Conservation (phyloP, 495 filamentous ascomycete genomes). For the Lasiosphaeris hirsuta region DNA sequence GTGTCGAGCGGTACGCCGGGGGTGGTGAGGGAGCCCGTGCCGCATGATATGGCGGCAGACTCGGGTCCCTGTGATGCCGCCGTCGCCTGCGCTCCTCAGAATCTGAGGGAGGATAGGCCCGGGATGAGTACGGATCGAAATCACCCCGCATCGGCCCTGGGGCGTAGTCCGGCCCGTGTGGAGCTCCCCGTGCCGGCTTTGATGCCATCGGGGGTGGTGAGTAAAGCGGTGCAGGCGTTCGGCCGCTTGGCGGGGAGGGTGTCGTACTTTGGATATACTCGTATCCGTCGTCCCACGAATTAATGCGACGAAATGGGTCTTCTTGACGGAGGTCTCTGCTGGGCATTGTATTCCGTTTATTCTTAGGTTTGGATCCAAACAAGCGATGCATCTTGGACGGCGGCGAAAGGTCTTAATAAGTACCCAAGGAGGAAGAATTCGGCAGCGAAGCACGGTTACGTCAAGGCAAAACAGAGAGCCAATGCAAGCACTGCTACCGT, state of each 20-base stretch:
- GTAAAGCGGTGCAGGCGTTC: slow-evolving; percentile 1
- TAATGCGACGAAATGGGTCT: slow-evolving; percentile 22
- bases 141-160: not conserved
- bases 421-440: not conserved
- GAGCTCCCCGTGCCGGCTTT: not conserved
- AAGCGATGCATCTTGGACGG: not conserved
- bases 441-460: not conserved
- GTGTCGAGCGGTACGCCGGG: slow-evolving; percentile 1
- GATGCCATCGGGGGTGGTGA: slow-evolving; percentile 5
- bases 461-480: not conserved
- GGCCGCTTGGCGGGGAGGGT: not conserved
- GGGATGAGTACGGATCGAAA: not conserved
- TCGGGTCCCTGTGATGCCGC: not conserved
- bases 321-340: slow-evolving; percentile 5
- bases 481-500: not conserved
- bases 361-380: not conserved
- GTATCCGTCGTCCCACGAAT: slow-evolving; percentile 28
- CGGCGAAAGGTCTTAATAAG: not conserved
- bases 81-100: not conserved
- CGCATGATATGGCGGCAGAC: not conserved
- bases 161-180: slow-evolving; percentile 4
- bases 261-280: slow-evolving; percentile 15
- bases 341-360: slow-evolving; percentile 6
- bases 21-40: slow-evolving; percentile 4
- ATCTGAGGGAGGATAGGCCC: not conserved